These are phyloP conservation scores for Pythium phragmiticola DNA, from an alignment of 352 stramenopile species.

Conservation along the genomic window DNA sequence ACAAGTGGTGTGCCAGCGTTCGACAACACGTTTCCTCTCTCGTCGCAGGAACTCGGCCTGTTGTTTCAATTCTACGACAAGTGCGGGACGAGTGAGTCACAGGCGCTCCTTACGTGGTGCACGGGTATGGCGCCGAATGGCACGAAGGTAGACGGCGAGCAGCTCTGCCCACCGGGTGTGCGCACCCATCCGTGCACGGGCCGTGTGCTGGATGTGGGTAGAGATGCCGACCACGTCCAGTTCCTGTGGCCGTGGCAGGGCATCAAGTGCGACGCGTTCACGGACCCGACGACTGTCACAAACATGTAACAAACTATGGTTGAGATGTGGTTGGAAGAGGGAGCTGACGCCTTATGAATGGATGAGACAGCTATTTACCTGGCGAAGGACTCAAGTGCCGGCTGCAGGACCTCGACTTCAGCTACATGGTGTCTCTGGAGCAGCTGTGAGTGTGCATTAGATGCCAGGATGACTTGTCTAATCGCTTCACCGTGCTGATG, in stretches of 20 bases:
- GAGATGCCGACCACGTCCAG: conserved; percentile 18
- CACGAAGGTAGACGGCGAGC: conserved; percentile 20
- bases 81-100: conserved; percentile 46
- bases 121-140: conserved; percentile 29
- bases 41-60: conserved; percentile 35
- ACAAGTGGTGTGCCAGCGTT: conserved; percentile 18
- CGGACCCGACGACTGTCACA: conserved; percentile 66
- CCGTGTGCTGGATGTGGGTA: conserved; percentile 39
- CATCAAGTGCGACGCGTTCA: conserved; percentile 63
- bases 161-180: conserved; percentile 43
- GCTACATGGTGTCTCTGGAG: conserved; percentile 66
- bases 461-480: background rate
- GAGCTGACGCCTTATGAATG: background rate
- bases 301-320: conserved; percentile 50
- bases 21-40: conserved; percentile 56
- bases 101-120: conserved; percentile 62
- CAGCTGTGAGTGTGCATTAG: conserved; percentile 46
- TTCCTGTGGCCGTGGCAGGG: conserved; percentile 74
- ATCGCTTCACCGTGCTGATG: background rate
- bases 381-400: conserved; percentile 46
- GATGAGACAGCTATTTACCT: conserved; percentile 49
- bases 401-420: conserved; percentile 54
- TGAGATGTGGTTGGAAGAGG: no score
- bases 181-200: conserved; percentile 66
- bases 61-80: conserved; percentile 47